Evolutionary conservation across 495 filamentous ascomycete species (phyloP), one percentile per base, ranked within the genome.

Genomic region (Penicillium cinerascens): DNA sequence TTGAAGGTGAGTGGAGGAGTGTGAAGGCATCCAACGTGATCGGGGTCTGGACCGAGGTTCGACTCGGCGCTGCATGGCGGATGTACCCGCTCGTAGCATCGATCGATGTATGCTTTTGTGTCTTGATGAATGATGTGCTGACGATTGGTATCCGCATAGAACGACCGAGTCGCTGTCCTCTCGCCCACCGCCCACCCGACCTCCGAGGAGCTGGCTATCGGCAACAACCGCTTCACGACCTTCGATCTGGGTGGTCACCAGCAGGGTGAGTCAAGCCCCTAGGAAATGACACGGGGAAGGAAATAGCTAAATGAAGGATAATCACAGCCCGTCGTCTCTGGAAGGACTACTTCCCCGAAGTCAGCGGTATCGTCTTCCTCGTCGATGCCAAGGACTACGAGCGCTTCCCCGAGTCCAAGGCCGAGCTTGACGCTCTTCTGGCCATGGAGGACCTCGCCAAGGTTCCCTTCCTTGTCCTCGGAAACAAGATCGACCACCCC

Each of bases 271-370:
- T 73, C 29, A 26, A 13, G n/a, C n/a, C n/a, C 4, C 0, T 35
- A 16, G 13, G 46, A 23, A n/a, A n/a, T n/a, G n/a, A 23, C 22
- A 4, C 42, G 8, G 29, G 10, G 11, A 39, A 39, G 37, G 9
- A 39, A 17, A 17, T 13, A 17, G 18, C 37, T 39, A 10, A 39
- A 13, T 13, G 29, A 10, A 3, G 8, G 11, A 9, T 18, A 17
- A 10, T 9, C 29, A 33, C 60, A 93, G 93, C 92, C 48, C 92
- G 95, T 44, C 91, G 95, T 61, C 83, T 97, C 54, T 98, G 93
- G 92, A 92, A 92, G 64, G 93, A 98, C 67, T 95, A 95, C 73
- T 95, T 97, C 86, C 95, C 93, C 68, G 93, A 98, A 81, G 93
- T 97, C 42, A 91, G 84, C 69, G 93, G 92, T 47, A 95, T 96